A percentile compares a stretch with the other conserved stretches of the same genome.
Conservation (phyloP, 2,329 filamentous ascomycete species). For the Chalaropsis ovoidea region DNA sequence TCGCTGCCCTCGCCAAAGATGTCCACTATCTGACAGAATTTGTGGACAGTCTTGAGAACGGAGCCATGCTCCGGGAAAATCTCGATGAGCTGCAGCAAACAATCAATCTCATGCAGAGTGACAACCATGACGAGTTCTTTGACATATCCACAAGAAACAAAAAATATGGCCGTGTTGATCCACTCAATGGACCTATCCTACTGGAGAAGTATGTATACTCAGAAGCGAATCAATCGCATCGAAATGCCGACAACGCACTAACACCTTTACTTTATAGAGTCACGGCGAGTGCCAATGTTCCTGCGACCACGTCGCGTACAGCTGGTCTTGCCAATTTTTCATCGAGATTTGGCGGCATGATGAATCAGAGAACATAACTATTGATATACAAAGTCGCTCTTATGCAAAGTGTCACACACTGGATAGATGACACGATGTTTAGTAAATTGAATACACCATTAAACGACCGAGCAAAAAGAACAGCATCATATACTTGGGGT, state of each 20-base stretch:
- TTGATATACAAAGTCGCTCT: not conserved
- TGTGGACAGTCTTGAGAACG: slow-evolving; percentile 74
- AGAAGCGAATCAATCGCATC: not conserved
- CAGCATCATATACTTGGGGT: not conserved
- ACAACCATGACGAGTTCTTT: slow-evolving; percentile 95
- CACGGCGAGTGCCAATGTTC: slow-evolving; percentile 45
- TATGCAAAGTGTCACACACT: not conserved
- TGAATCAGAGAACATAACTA: slow-evolving; percentile 23
- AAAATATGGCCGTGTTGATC: slow-evolving; percentile 88
- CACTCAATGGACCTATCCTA: slow-evolving; percentile 74
- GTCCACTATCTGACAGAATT: slow-evolving; percentile 76
- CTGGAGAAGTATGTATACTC: slow-evolving; percentile 72
- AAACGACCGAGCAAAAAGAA: not conserved
- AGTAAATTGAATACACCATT: not conserved
- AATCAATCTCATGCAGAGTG: slow-evolving; percentile 71
- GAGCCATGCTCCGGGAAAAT: slow-evolving; percentile 75
- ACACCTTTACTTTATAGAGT: slow-evolving; percentile 41
- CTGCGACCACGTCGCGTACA: slow-evolving; percentile 44
- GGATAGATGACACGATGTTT: not conserved
- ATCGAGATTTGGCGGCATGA: slow-evolving; percentile 54
- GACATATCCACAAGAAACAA: slow-evolving; percentile 82
- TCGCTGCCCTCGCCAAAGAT: slow-evolving; percentile 69
- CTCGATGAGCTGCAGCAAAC: slow-evolving; percentile 92
- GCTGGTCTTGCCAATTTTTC: slow-evolving; percentile 62
- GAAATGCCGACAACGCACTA: not conserved